These are phyloP conservation scores for Perkinsus marinus DNA, from an alignment of 169 alveolate genomes.

Conservation along the genomic window DNA sequence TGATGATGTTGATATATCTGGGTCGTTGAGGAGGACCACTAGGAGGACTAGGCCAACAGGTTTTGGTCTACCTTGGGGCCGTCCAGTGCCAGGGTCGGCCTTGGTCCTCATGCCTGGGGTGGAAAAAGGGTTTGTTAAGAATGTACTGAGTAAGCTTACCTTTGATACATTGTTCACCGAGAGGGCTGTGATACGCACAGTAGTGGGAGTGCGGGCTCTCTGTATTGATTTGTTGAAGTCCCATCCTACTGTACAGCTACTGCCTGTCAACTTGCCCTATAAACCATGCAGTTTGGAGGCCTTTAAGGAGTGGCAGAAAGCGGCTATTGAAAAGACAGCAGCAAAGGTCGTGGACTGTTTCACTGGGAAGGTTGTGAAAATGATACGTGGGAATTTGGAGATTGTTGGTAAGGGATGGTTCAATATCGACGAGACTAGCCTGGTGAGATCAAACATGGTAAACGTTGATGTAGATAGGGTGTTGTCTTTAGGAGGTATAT, in stretches of 20 bases:
- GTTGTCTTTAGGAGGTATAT: constrained; percentile 57
- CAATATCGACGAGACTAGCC: constrained; percentile 64
- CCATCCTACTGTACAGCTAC: background rate
- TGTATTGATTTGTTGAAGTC: background rate
- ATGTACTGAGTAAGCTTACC: background rate
- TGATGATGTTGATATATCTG: background rate
- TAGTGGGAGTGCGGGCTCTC: background rate
- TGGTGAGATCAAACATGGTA: background rate
- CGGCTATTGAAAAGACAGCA: background rate
- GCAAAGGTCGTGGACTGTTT: background rate
- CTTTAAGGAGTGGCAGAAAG: background rate
- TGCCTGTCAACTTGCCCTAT: background rate
- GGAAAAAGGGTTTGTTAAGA: background rate
- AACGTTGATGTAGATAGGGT: background rate
- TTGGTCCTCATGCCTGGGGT: background rate
- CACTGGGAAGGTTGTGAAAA: constrained; percentile 30
- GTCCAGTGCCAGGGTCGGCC: background rate
- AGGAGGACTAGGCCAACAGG: background rate
- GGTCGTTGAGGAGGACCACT: background rate
- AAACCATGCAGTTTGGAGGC: background rate
- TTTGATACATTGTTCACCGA: background rate
- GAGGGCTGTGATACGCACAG: background rate
- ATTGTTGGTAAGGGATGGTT: constrained; percentile 84
- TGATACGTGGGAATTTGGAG: constrained; percentile 53
- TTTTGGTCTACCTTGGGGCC: background rate